Evolutionary conservation across 768 basidiomycete genomes (phyloP), one percentile per base, ranked within the genome.

Genomic region (Tulasnella sp.): DNA sequence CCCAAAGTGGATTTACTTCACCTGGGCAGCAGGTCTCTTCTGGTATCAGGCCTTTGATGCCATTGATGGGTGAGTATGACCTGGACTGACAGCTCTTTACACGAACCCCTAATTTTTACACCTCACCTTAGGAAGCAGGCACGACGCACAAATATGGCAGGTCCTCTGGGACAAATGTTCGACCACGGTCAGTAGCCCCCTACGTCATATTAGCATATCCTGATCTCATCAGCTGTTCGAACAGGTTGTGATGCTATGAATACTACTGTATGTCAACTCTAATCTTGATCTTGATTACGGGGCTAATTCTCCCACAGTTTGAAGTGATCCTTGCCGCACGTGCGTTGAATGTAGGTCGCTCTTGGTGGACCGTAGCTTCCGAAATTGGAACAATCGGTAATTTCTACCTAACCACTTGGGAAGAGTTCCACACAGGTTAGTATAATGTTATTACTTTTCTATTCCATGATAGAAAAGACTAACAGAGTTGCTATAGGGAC

Each of bases 151-250:
- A 90, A 90, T 1, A 98, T 95, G 87, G 84, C 90, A n/a, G 88
- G 95, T 4, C 93, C 93, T 22, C 68, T 98, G 28, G 95, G 95
- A 15, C 87, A 99, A 65, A 82, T 98, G 80, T 99, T 99, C 64
- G 95, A 99, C 62, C 95, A 98, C 43, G 71, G 34, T 39, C 20
- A 13, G 25, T 31, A 42, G 20, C 2, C 28, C 39, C 37, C 45
- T 47, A 37, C 25, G 13, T 52, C 41, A n/a, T n/a, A n/a, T n/a
- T n/a, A n/a, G n/a, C n/a, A n/a, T n/a, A n/a, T n/a, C n/a, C n/a
- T n/a, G n/a, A n/a, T n/a, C n/a, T n/a, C 3, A 48, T 39, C 40
- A 40, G 15, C 6, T 31, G 4, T 16, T 28, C 19, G 1, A 33
- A 4, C 39, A 87, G 84, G 85, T 3, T 91, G 86, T 61, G 90